Conservation (phyloP, 2,329 filamentous ascomycete species). For the Hymenoscyphus repandus region DNA sequence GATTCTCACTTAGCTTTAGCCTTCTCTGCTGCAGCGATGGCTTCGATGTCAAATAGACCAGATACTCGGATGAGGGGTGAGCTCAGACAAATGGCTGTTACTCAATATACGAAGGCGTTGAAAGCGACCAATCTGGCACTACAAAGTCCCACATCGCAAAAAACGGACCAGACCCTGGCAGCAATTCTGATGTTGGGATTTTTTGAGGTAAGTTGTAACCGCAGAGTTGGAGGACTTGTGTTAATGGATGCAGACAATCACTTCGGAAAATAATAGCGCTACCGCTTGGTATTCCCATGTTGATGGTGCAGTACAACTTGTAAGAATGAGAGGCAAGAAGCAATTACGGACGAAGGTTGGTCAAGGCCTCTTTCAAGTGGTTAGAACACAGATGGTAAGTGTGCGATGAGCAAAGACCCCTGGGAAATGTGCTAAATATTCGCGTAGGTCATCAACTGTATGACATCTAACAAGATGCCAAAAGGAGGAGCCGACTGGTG, state of each 20-base stretch:
- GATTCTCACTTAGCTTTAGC: conserved; percentile 48
- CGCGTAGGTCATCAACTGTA: conserved; percentile 53
- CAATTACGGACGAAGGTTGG: conserved; percentile 50
- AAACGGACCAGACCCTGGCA: conserved; percentile 52
- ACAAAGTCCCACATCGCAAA: conserved; percentile 43
- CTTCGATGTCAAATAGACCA: conserved; percentile 49
- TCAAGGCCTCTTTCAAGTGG: conserved; percentile 51
- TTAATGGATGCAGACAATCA: conserved; percentile 36
- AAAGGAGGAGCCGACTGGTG: conserved; percentile 55
- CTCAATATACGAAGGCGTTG: conserved; percentile 51
- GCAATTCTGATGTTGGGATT: conserved; percentile 55
- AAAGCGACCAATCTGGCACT: conserved; percentile 48
- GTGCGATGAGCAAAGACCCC: neutral
- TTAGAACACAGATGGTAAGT: conserved; percentile 55
- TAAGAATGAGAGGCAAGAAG: conserved; percentile 51
- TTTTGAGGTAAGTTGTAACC: conserved; percentile 44
- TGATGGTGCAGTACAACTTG: conserved; percentile 58
- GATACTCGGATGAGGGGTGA: conserved; percentile 27
- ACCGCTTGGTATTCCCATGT: conserved; percentile 59
- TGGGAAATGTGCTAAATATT: conserved; percentile 45
- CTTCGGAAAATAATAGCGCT: conserved; percentile 47
- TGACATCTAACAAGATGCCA: conserved; percentile 48
- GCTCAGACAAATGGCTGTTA: conserved; percentile 39
- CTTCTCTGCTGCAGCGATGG: conserved; percentile 55
- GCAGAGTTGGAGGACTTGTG: conserved; percentile 3